These are phyloP conservation scores for Rehmannia glutinosa DNA, from an alignment of 257 asterid genomes.

Conservation along the genomic window DNA sequence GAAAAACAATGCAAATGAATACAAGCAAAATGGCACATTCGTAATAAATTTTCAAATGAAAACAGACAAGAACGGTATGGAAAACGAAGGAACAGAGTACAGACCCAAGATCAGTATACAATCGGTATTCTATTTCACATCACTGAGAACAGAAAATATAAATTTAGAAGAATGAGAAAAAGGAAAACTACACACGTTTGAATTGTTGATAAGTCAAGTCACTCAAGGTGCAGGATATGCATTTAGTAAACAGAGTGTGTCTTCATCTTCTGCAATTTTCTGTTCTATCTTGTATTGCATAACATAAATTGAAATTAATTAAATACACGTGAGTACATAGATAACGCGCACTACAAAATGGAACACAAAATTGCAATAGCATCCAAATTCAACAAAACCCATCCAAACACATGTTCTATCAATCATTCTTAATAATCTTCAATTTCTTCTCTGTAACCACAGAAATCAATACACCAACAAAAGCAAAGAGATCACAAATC, in stretches of 20 bases:
- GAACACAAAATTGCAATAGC: too few species aligned
- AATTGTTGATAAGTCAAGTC: neutral
- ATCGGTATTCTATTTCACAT: neutral
- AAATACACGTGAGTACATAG: too few species aligned
- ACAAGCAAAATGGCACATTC: neutral
- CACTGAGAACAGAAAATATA: neutral
- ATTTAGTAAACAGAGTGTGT: too few species aligned
- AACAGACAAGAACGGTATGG: neutral
- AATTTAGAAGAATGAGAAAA: neutral
- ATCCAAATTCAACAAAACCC: too few species aligned
- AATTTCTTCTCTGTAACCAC: neutral
- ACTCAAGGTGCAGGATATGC: neutral
- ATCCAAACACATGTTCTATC: neutral
- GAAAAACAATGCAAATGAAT: neutral
- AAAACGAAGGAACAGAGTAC: neutral
- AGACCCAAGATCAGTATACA: neutral
- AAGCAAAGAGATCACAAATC: too few species aligned
- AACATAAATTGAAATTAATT: too few species aligned
- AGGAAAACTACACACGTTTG: neutral
- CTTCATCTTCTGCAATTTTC: too few species aligned
- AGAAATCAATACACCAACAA: neutral
- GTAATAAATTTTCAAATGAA: neutral
- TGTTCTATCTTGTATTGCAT: too few species aligned
- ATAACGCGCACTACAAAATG: too few species aligned
- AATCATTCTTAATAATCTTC: neutral